Base-by-base conservation (phyloP, 2,329 filamentous ascomycete genomes). In the Xylariales sp. region DNA sequence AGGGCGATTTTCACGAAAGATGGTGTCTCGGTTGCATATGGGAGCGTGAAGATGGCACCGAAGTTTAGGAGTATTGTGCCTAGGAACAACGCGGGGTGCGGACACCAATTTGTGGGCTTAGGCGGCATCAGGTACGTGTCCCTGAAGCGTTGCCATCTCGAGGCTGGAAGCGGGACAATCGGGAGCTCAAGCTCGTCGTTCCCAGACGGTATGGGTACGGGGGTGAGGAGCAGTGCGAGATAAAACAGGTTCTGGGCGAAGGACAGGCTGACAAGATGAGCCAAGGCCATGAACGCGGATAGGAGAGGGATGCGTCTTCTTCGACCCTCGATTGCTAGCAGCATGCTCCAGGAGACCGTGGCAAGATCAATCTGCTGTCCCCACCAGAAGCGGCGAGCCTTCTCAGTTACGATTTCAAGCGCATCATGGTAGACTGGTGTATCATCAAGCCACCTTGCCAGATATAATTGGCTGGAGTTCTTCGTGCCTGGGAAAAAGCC, bases 161-260 rank as follows among this genome's bases (percentile, higher is more conserved):
- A 61, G 5, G 43, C 43, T 46, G 55, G 48, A 51, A 61, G 32
- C 45, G 55, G 48, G 43, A 54, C 29, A 44, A 58, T 33, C 38
- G 53, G 43, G 51, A 59, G 15, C 44, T 52, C 40, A 43, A 54
- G 55, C 53, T 60, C 39, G 11, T 51, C 43, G 6, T 47, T 48
- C 15, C 46, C 45, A 4, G 55, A 44, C 9, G 60, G 56, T 9
- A 75, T 46, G 1, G 75, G 71, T 4, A 71, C 55, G 1, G 77
- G 76, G 1, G 73, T 78, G 19, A 80, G 66, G 8, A 81, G 61
- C 20, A 82, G 61, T 6, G 74, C 70, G 8, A 82, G 53, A 52
- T 76, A 80, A 62, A 84, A 84, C 21, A 84, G 59, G 49, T 79
- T 82, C 57, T 80, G 73, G 3, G 78, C 76, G 50, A 76, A 82